Evolutionary conservation across 2,329 filamentous ascomycete species (phyloP), one percentile per base, ranked within the genome.

Genomic region (Byssothecium circinans): DNA sequence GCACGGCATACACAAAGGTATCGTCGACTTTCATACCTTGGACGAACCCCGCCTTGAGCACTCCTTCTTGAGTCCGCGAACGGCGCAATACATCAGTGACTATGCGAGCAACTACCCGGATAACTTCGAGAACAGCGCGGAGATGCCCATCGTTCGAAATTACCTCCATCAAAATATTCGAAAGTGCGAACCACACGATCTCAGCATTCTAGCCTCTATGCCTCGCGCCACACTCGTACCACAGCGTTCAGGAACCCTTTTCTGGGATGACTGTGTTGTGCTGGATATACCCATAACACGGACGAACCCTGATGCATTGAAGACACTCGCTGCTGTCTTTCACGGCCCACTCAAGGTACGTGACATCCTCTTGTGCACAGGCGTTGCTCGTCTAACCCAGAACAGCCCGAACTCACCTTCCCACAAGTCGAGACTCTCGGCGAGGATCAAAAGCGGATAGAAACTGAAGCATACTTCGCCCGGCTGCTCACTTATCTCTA

Each of bases 131-230:
- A 72, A 74, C 23, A 75, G 73, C 33, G 56, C 67, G 5, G 67
- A 75, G 39, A 65, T 77, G 34, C 68, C 75, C 35, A 65, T 68
- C 17, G 75, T 83, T 35, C 68, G 78, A 12, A 61, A 70, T n/a
- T 74, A 76, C 17, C 71, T 83, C 8, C 64, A 72, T 14, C 64
- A 70, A 33, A 74, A 77, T 22, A 79, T 80, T 7, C 78, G 79
- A 1, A 75, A 78, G 23, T 75, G 75, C n/a, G 80, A 81, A 8
- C 76, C 76, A 15, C 75, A 79, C 43, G 80, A 83, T 52, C 72
- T 84, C 7, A 76, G 75, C 52, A 71, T 85, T n/a, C 68, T 84
- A n/a, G 74, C 78, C 5, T 79, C 78, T 10, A 71, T 85, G 32
- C 82, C 82, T 18, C 75, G 81, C 10, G 72, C 76, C 11, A 65